Evolutionary conservation across 1,284 basidiomycete species (phyloP), one percentile per base, ranked within the genome.

Genomic region (Ganoderma multipileum): DNA sequence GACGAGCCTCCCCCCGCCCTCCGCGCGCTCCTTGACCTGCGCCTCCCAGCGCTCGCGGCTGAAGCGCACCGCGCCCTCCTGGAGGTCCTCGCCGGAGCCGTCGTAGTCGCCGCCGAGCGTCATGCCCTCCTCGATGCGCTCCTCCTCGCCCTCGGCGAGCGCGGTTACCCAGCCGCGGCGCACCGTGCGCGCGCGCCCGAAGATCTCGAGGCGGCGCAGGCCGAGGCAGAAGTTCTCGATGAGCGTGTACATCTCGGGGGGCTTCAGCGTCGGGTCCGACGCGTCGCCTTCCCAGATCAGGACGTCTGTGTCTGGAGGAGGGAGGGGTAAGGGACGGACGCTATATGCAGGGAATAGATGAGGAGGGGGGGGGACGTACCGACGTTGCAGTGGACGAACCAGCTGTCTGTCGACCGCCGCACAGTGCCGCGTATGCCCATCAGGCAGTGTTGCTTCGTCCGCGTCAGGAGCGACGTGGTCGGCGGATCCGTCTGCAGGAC

Each of bases 361-460:
- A 16, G 12, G 58, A 38, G 38, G 14, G 14, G 12, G 38, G 28
- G 11, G 50, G 23, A 83, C 89, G 41, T 75, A 93, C 92, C 94
- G 72, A 99, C 92, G 80, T 99, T 99, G 80, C 97, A 99, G 80
- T 99, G 97, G 0, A 98, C 97, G 79, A 99, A 97, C 90, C 95
- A 93, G 68, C 90, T 91, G 79, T 99, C 97, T 1, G 93, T 96
- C 26, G 95, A 96, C 33, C 97, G 87, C 20, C 97, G 89, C 2
- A 99, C 97, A 0, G 97, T 99, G 1, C 97, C 97, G 42, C 95
- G 90, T 74, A 99, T 99, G n/a, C 98, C 98, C 89, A 99, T 98
- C 57, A 99, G 83, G 81, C 97, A 99, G 78, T 99, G 97, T 76
- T 98, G 95, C 78, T 97, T 96, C 63, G 96, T 96, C 44, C 94